Evolutionary conservation across 2,329 filamentous ascomycete species (phyloP), one percentile per base, ranked within the genome.

Genomic region (Penicillium sp.): DNA sequence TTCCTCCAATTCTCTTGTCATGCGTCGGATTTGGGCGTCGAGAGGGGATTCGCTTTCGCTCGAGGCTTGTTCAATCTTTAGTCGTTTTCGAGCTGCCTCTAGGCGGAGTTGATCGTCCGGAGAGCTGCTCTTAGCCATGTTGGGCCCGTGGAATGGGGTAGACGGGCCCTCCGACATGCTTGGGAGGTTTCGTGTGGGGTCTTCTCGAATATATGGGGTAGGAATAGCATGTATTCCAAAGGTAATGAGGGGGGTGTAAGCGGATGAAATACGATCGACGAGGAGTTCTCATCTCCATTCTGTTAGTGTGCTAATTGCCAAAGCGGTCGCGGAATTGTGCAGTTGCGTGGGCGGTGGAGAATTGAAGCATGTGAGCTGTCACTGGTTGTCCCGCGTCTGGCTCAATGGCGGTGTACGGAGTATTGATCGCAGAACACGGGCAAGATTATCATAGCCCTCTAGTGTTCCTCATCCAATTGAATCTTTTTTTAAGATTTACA

Each of bases 81-180:
- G 15, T 54, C 51, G 51, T 28, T 54, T 54, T 54, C 51, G 35
- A 17, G 51, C 51, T 12, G 49, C 49, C 30, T 53, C 49, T 7
- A 53, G 30, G 30, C 33, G 22, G 10, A 35, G 49, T 15, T 53
- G n/a, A 13, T 54, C 35, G 22, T 30, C 35, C 13, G 51, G 22
- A 10, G 35, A 40, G n/a, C 4, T 19, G 51, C 51, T 35, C 28
- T 54, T 54, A 8, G 51, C 22, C 51, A 54, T 42, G 5, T 54
- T 28, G 51, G 51, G 35, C 35, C 35, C 33, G 51, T 26, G 2
- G 9, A 24, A 28, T 4, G 50, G 30, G 30, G 51, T 40, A 2
- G 13, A 38, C 30, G 51, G 22, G 19, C 15, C 51, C 51, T 42
- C 51, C 3, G 51, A 42, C 51, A 54, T 54, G 3, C 2, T 26